Evolutionary conservation across 108 stramenopile genomes (phyloP).

Genomic region (Aurantiochytrium sp.): DNA sequence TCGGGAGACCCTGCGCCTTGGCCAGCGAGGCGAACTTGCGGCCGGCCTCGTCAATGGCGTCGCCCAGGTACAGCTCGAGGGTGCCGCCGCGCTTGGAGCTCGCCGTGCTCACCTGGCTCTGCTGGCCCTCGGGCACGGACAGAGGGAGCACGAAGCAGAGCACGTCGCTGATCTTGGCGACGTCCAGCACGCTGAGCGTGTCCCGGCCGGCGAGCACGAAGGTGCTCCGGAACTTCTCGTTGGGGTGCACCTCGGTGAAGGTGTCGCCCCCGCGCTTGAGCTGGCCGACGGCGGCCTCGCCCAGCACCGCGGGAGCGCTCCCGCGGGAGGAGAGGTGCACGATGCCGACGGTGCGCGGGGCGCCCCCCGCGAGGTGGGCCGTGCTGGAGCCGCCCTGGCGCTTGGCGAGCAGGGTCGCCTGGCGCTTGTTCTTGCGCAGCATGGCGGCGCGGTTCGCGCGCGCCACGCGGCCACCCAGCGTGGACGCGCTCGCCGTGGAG

Average conservation of each 20-base stretch:
- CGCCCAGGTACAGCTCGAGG: neutral
- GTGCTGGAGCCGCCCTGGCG: slow-evolving; percentile 39
- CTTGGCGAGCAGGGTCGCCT: slow-evolving; percentile 44
- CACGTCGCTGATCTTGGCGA: slow-evolving; percentile 75
- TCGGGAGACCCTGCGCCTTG: slow-evolving; percentile 88
- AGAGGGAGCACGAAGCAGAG: slow-evolving; percentile 78
- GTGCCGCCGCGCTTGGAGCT: slow-evolving; percentile 44
- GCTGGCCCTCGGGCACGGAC: slow-evolving; percentile 71
- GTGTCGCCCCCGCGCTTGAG: slow-evolving; percentile 20
- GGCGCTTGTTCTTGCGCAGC: slow-evolving; percentile 51
- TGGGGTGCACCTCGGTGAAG: slow-evolving; percentile 61
- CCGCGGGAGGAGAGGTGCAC: slow-evolving; percentile 33
- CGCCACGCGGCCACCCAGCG: slow-evolving; percentile 40
- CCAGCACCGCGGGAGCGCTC: slow-evolving; percentile 49
- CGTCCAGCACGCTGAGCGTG: slow-evolving; percentile 66
- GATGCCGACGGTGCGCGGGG: slow-evolving; percentile 22
- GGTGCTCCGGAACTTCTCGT: slow-evolving; percentile 69
- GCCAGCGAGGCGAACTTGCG: slow-evolving; percentile 70
- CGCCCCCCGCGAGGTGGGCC: neutral
- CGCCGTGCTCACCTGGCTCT: slow-evolving; percentile 38
- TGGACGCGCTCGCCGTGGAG: neutral
- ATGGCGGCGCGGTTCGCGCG: slow-evolving; percentile 50
- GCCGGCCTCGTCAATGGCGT: slow-evolving; percentile 51
- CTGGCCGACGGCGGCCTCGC: slow-evolving; percentile 24
- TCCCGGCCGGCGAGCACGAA: slow-evolving; percentile 72